Evolutionary conservation across 2,329 filamentous ascomycete genomes (phyloP).

Genomic region (Ophiostoma populinum): DNA sequence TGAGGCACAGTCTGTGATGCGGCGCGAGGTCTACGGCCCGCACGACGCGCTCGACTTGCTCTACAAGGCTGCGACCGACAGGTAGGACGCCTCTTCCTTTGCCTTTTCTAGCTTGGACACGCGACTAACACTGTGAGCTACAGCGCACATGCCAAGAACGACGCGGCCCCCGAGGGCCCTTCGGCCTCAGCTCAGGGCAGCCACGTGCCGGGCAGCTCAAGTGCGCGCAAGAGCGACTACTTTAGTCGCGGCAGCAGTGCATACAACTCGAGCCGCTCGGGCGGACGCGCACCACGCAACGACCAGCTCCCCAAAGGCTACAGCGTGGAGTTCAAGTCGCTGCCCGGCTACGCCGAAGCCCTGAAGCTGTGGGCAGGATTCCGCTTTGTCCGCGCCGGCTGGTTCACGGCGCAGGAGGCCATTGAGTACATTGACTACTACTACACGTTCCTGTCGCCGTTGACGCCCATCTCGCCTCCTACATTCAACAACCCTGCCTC

Average conservation of each 20-base stretch:
- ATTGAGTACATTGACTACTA: conserved; percentile 94
- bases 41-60: conserved; percentile 85
- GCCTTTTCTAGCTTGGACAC: background rate
- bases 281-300: conserved; percentile 10
- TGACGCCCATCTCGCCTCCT: conserved; percentile 86
- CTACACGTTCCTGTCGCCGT: conserved; percentile 74
- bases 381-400: conserved; percentile 87
- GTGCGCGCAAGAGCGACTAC: background rate
- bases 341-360: conserved; percentile 48
- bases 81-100: conserved; percentile 14
- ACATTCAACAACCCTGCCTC: conserved; percentile 72
- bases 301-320: conserved; percentile 29
- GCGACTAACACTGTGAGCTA: background rate
- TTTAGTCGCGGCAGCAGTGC: background rate
- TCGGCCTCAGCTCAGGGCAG: background rate
- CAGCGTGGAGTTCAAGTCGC: conserved; percentile 18
- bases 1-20: conserved; percentile 47
- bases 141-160: conserved; percentile 5
- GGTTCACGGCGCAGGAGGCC: conserved; percentile 87
- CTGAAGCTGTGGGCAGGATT: conserved; percentile 80
- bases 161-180: background rate
- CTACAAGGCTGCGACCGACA: conserved; percentile 66
- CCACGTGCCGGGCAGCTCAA: background rate
- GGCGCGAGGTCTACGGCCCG: conserved; percentile 65
- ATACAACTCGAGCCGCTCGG: conserved; percentile 11